Base-by-base conservation (phyloP, 176 grass and related monocot genomes). In the Rhipidocladum racemiflorum region DNA sequence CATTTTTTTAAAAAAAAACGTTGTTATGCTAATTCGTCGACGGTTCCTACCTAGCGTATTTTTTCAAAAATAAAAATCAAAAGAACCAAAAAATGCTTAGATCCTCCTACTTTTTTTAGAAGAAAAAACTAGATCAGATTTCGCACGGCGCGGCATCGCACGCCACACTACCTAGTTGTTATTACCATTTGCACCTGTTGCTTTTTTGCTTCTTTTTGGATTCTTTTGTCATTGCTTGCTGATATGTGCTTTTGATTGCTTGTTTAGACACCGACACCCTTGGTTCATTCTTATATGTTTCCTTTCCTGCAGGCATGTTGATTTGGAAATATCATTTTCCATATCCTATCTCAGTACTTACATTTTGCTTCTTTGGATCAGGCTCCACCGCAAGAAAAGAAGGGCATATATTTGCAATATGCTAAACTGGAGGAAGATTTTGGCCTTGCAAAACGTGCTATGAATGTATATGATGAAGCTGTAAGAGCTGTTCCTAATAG, bases 391-490 rank as follows among this genome's bases (percentile, higher is more conserved):
- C 79, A 86, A 0, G 93, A 95, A 85, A 91, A 90, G 65, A 95
- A 90, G 79, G 75, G 85, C 28, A 61, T 93, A 32, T 96, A 93
- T 84, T 79, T 96, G 83, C 93, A 96, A 51, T 96, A 90, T 86
- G 90, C 93, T 81, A 96, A 96, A 81, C 70, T 96, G 45, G 93
- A 96, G 81, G 93, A 96, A 81, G 93, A 96, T 59, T 93, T 87
- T 28, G 94, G 91, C 44, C 90, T 97, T 63, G 94, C 91, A 45
- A 91, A 93, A 68, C 88, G 91, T 73, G 94, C 90, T 50, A 97
- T 93, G 91, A 87, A 91, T 78, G 91, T n/a, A n/a, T 97, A 97
- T 45, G 90, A 97, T 4, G 78, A 89, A 87, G 88, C 94, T 56
- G 90, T 93, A 75, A 93, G 89, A 36, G 86, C 86, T 81, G 86